These are phyloP conservation scores for Claviceps fusiformis DNA, from an alignment of 2,329 filamentous ascomycete genomes.

Conservation along the genomic window DNA sequence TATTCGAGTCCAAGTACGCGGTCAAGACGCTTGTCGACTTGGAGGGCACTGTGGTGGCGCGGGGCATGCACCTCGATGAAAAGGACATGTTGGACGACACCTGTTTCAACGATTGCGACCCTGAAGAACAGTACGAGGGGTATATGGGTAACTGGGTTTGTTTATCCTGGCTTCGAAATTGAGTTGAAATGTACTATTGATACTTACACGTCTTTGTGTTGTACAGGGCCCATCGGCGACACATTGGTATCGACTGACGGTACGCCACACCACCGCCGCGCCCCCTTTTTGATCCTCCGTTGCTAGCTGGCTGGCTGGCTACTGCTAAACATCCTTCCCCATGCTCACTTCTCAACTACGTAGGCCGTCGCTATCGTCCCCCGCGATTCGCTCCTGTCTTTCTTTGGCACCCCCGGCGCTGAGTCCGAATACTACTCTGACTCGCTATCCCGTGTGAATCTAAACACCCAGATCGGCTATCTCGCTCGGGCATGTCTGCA, in stretches of 20 bases:
- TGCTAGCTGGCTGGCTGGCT: neutral
- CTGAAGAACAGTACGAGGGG: constrained; percentile 14
- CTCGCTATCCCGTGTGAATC: neutral
- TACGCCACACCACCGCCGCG: constrained; percentile 1
- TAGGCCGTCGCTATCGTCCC: constrained; percentile 12
- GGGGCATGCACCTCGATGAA: constrained; percentile 8
- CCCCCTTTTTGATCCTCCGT: neutral
- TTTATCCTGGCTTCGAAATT: neutral
- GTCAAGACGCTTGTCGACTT: constrained; percentile 16
- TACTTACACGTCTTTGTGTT: neutral
- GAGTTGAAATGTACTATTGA: neutral
- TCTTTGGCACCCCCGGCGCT: neutral
- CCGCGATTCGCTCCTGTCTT: constrained; percentile 6
- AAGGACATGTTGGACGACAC: constrained; percentile 11
- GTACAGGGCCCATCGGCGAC: constrained; percentile 11
- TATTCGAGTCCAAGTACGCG: constrained; percentile 3
- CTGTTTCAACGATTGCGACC: constrained; percentile 8
- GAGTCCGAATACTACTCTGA: neutral
- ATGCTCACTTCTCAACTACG: neutral
- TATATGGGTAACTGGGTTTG: constrained; percentile 17
- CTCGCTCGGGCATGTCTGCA: constrained; percentile 4
- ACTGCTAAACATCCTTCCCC: neutral
- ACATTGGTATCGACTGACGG: constrained; percentile 13
- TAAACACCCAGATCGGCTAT: constrained; percentile 5
- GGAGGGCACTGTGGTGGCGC: constrained; percentile 11